Percentiles rank a stretch among this genome's conserved stretches.
These are phyloP conservation scores for Ceratocystis cacaofunesta DNA, from an alignment of 2,329 filamentous ascomycete genomes.

Conservation along the genomic window DNA sequence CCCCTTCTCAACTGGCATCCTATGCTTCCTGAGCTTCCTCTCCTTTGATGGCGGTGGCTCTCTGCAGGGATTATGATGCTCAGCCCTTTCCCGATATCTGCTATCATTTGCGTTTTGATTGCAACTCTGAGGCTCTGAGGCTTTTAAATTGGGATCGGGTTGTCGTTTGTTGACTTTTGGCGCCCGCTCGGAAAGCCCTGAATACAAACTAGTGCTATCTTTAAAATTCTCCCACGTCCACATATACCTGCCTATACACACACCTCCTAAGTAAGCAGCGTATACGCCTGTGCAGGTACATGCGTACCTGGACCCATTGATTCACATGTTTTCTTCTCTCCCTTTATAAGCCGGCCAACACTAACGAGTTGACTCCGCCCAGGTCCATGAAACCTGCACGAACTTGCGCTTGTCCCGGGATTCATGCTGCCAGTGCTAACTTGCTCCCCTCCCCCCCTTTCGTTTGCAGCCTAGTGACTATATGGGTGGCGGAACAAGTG, in stretches of 20 bases:
- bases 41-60: too few species aligned
- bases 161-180: neutral
- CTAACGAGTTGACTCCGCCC: neutral
- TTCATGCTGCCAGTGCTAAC: neutral
- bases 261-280: neutral
- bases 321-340: neutral
- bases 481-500: neutral
- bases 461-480: too few species aligned
- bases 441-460: neutral
- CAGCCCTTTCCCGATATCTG: neutral
- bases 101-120: neutral
- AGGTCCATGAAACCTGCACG: neutral
- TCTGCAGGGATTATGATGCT: slow-evolving; percentile 6
- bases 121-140: slow-evolving; percentile 16
- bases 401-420: neutral
- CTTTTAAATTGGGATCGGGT: slow-evolving; percentile 9
- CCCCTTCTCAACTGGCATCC: neutral
- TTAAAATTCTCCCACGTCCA: neutral
- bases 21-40: neutral
- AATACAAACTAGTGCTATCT: neutral
- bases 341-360: neutral
- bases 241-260: neutral
- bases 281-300: neutral
- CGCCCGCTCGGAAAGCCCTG: neutral
- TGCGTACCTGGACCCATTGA: neutral